phyloP scores from a whole-genome alignment of 2,329 filamentous ascomycete genomes.

The Fusarium phyllophilum region DNA sequence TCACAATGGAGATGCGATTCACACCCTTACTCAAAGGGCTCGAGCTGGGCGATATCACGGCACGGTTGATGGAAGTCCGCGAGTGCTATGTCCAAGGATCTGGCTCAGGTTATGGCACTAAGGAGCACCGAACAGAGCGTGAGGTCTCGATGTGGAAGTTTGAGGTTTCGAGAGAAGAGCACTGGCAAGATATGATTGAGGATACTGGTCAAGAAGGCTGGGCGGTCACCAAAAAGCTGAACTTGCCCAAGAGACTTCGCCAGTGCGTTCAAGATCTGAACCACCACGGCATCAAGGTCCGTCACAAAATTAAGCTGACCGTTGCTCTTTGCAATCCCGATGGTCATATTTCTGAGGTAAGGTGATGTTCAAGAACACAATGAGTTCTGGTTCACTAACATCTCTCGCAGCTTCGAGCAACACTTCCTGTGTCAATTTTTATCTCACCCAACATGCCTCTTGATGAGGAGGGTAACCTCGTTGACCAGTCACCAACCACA shows the following conservation, averaged over 20 bases:
- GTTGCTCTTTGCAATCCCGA: constrained; percentile 95
- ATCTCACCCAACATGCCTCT: constrained; percentile 94
- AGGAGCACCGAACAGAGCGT: constrained; percentile 70
- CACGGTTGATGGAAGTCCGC: constrained; percentile 82
- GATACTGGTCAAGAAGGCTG: constrained; percentile 75
- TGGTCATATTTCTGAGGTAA: constrained; percentile 89
- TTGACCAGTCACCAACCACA: constrained; percentile 64
- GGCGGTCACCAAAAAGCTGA: constrained; percentile 68
- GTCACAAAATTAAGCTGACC: constrained; percentile 91
- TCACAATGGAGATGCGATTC: constrained; percentile 86
- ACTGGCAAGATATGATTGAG: constrained; percentile 76
- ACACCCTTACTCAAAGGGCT: constrained; percentile 90
- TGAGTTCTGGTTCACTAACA: constrained; percentile 9
- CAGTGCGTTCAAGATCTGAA: constrained; percentile 91
- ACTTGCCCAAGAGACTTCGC: constrained; percentile 83
- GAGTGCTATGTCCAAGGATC: constrained; percentile 68
- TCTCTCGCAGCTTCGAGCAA: constrained; percentile 75
- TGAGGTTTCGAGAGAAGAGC: constrained; percentile 64
- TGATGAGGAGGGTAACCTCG: constrained; percentile 85
- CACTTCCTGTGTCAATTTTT: constrained; percentile 90
- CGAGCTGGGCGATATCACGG: constrained; percentile 82
- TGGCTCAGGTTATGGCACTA: constrained; percentile 56
- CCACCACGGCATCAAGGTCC: constrained; percentile 87
- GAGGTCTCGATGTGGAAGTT: constrained; percentile 71
- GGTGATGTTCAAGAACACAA: constrained; percentile 22